phyloP scores from a whole-genome alignment of 1,139 yeast species.

The Kluyveromyces marxianus region DNA sequence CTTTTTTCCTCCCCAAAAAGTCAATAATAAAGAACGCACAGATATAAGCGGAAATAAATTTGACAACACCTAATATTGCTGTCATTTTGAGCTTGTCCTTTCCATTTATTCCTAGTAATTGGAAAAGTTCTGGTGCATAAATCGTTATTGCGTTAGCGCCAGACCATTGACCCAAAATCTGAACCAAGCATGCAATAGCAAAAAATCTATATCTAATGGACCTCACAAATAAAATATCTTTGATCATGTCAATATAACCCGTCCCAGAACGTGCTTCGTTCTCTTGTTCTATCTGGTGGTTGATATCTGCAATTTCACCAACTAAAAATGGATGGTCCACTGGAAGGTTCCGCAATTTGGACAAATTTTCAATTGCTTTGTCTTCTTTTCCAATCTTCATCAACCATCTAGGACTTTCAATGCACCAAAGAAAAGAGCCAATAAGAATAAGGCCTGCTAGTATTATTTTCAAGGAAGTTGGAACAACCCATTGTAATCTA shows the following conservation, averaged over 20 bases:
- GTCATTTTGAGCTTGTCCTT: constrained; percentile 2
- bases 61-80: constrained; percentile 29
- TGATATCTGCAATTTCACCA: constrained; percentile 34
- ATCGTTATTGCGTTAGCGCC: constrained; percentile 3
- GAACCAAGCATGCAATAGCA: constrained; percentile 2
- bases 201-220: constrained; percentile 1
- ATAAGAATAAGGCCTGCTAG: constrained; percentile 39
- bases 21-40: constrained; percentile 43
- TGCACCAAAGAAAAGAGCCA: constrained; percentile 34
- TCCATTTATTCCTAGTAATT: not conserved
- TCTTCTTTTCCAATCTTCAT: constrained; percentile 33
- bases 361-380: constrained; percentile 35
- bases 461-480: constrained; percentile 46
- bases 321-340: constrained; percentile 44
- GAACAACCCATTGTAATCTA: constrained; percentile 25
- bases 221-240: constrained; percentile 31
- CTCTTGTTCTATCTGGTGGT: constrained; percentile 33
- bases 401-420: constrained; percentile 46
- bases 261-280: constrained; percentile 41
- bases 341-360: constrained; percentile 44
- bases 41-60: constrained; percentile 37
- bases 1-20: constrained; percentile 39
- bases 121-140: constrained; percentile 1
- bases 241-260: constrained; percentile 28
- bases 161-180: constrained; percentile 2